Base-by-base conservation (phyloP, 1,284 basidiomycete species). In the Coniferiporia sulphurascens region DNA sequence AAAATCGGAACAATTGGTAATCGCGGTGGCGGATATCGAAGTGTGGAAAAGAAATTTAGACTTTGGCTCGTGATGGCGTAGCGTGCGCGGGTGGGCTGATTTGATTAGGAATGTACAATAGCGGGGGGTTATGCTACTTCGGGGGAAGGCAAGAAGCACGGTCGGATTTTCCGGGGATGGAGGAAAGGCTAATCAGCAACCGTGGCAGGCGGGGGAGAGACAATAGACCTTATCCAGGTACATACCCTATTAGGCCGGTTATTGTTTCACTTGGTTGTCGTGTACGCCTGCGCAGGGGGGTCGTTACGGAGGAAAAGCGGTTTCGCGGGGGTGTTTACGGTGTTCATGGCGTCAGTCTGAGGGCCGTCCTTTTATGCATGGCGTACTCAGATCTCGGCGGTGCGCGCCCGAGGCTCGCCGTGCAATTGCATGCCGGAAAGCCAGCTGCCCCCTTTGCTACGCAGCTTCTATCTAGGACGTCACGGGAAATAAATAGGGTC, bases 81-180 rank as follows among this genome's bases (percentile, higher is more conserved):
- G 27, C 27, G 27, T 27, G 27, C 5, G 45, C 27, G 48, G 17
- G 21, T n/a, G 48, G 32, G 27, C 27, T 27, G 27, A 27, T 27
- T 36, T 36, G 43, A 57, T 57, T 50, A 52, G 56, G 56, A 51
- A 51, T 57, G 56, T 57, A 57, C 56, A 57, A 57, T 57, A 57
- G 38, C 8, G 27, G 27, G 27, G 27, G 27, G 46, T 8, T 15
- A 34, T 19, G 48, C 35, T 34, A 9, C 38, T n/a, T 34, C 55
- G 55, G 50, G 35, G 17, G 48, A 56, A 50, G 27, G 34, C 17
- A 12, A 12, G 48, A 49, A 51, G 17, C 50, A 57, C 5, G 21
- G 22, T 54, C 27, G 27, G 27, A 27, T 27, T 27, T 27, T 27
- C 56, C 48, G 56, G 36, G 13, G 15, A 46, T 22, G 45, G 22